Evolutionary conservation across 179 eudicot genomes (phyloP).

Genomic region (Carnegiea gigantea): DNA sequence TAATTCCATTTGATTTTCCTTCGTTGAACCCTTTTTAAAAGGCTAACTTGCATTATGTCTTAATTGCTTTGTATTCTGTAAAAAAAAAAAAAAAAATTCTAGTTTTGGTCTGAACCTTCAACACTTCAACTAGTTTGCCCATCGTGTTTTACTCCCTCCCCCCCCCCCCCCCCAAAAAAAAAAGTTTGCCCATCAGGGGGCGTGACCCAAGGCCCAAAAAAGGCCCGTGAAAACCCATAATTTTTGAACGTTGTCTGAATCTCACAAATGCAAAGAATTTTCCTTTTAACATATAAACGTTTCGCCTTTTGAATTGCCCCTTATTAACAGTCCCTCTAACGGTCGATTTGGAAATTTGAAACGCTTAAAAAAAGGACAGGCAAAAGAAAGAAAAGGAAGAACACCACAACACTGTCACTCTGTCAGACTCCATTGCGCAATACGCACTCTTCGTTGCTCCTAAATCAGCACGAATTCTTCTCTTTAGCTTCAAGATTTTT

Average conservation of each 20-base stretch:
- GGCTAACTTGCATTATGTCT: no score
- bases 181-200: no score
- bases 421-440: slow-evolving; percentile 3
- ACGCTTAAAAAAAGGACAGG: slow-evolving; percentile 8
- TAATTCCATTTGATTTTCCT: no score
- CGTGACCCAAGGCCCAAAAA: background rate
- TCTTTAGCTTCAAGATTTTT: background rate
- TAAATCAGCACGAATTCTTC: background rate
- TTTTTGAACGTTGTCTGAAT: background rate
- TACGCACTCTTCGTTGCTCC: background rate
- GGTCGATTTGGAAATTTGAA: slow-evolving; percentile 47
- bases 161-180: no score
- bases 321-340: slow-evolving; percentile 22
- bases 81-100: no score
- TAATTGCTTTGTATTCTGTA: no score
- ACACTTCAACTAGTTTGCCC: no score
- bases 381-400: background rate
- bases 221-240: background rate
- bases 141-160: no score
- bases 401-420: background rate
- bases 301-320: background rate
- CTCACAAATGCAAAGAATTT: background rate
- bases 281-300: background rate
- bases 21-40: no score
- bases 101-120: no score